A percentile compares a stretch with the other conserved stretches of the same genome.
Evolutionary conservation across 2,329 filamentous ascomycete genomes (phyloP).

Genomic region (Sporothrix schenckii): DNA sequence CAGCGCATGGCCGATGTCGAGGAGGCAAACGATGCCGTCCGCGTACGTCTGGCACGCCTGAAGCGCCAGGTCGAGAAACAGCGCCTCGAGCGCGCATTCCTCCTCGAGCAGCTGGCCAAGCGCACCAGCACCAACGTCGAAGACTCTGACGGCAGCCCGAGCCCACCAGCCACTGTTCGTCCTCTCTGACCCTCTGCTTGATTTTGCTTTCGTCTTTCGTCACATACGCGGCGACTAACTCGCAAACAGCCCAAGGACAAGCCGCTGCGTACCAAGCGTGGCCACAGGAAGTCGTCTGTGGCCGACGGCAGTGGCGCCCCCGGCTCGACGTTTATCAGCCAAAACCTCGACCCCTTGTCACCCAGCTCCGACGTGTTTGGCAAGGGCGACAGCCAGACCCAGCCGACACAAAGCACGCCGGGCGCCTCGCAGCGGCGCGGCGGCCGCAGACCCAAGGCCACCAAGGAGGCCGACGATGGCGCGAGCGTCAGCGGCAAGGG

Average conservation of each 20-base stretch:
- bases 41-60: slow-evolving; percentile 75
- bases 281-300: slow-evolving; percentile 64
- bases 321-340: slow-evolving; percentile 52
- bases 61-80: slow-evolving; percentile 88
- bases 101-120: slow-evolving; percentile 72
- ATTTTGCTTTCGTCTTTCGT: neutral
- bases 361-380: slow-evolving; percentile 59
- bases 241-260: slow-evolving; percentile 71
- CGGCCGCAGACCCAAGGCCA: slow-evolving; percentile 41
- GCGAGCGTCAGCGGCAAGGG: slow-evolving; percentile 41
- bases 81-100: slow-evolving; percentile 79
- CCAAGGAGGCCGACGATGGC: slow-evolving; percentile 37
- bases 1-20: slow-evolving; percentile 90
- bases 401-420: slow-evolving; percentile 35
- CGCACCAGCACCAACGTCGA: slow-evolving; percentile 75
- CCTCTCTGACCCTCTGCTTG: slow-evolving; percentile 28
- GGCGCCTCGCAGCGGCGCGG: slow-evolving; percentile 34
- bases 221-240: neutral
- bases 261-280: slow-evolving; percentile 72
- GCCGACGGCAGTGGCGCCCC: slow-evolving; percentile 47
- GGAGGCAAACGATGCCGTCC: slow-evolving; percentile 82
- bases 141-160: slow-evolving; percentile 77
- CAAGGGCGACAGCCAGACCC: slow-evolving; percentile 47
- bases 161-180: slow-evolving; percentile 75
- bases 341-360: slow-evolving; percentile 52